Conservation (phyloP, 2,329 filamentous ascomycete species). For the Pseudocercospora cruenta region DNA sequence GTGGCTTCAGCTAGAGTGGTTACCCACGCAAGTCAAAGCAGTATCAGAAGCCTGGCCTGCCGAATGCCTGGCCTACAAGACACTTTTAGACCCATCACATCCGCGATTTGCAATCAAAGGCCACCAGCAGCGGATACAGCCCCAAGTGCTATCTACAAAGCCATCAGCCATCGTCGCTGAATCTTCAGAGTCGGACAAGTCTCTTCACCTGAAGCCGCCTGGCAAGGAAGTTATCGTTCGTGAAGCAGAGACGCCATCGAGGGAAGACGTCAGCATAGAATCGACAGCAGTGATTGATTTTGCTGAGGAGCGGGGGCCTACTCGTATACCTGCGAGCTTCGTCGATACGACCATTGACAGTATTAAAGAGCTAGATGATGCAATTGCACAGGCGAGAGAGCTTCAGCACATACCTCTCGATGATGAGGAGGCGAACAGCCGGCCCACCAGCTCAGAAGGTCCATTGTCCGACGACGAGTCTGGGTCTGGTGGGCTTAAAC, state of each 20-base stretch:
- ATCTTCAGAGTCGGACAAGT: constrained; percentile 36
- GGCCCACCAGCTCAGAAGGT: constrained; percentile 34
- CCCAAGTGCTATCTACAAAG: neutral
- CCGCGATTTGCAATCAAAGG: constrained; percentile 59
- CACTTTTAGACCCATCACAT: constrained; percentile 57
- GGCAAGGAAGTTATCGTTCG: constrained; percentile 46
- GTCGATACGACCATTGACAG: constrained; percentile 2
- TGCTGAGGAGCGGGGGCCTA: neutral
- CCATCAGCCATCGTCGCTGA: neutral
- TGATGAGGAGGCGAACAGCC: constrained; percentile 42
- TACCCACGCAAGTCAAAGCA: constrained; percentile 58
- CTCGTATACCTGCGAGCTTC: constrained; percentile 17
- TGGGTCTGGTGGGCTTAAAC: constrained; percentile 9
- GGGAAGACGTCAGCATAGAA: constrained; percentile 34
- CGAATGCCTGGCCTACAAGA: constrained; percentile 47
- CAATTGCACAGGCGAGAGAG: constrained; percentile 65
- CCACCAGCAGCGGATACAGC: neutral
- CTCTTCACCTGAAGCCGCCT: constrained; percentile 56
- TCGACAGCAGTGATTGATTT: constrained; percentile 1
- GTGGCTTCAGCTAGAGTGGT: constrained; percentile 53
- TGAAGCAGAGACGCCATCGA: constrained; percentile 44
- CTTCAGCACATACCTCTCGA: constrained; percentile 60
- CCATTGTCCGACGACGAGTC: constrained; percentile 18
- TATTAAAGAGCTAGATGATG: constrained; percentile 63
- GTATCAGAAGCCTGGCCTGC: constrained; percentile 50